A percentile compares a stretch with the other conserved stretches of the same genome.
phyloP scores from a whole-genome alignment of 1,284 basidiomycete species.

The Schizophyllum amplum region DNA sequence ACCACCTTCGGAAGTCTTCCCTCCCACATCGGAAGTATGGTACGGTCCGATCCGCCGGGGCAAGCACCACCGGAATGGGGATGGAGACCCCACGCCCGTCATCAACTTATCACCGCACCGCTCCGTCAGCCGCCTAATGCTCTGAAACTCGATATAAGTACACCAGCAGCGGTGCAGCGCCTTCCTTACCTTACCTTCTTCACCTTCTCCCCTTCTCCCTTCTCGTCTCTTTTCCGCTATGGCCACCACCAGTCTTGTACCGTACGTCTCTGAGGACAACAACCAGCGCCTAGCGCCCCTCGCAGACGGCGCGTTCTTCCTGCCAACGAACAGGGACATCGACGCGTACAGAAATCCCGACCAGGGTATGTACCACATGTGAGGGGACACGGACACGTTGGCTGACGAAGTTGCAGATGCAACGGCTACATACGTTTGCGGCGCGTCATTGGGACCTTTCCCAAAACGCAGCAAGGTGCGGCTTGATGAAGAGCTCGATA shows the following conservation, averaged over 20 bases:
- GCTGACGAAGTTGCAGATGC: constrained; percentile 27
- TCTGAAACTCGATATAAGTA: neutral
- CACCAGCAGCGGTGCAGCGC: neutral
- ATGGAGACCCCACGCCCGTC: too few relatives aligned
- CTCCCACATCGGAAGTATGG: too few relatives aligned
- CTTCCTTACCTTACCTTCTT: neutral
- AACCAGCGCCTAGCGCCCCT: neutral
- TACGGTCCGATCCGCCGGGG: too few relatives aligned
- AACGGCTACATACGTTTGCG: constrained; percentile 83
- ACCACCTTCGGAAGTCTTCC: too few relatives aligned
- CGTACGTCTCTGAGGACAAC: neutral
- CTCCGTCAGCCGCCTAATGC: neutral
- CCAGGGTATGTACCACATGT: constrained; percentile 21
- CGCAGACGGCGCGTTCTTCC: constrained; percentile 40
- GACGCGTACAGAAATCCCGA: constrained; percentile 36
- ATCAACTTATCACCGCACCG: neutral
- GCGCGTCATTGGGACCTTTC: constrained; percentile 89
- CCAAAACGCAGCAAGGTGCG: constrained; percentile 67
- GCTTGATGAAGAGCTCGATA: constrained; percentile 77
- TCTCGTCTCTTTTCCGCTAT: constrained; percentile 1
- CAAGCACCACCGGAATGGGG: too few relatives aligned
- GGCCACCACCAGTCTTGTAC: neutral
- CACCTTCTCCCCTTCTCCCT: neutral
- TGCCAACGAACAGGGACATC: constrained; percentile 54
- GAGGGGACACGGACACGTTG: constrained; percentile 1